A percentile compares a stretch with the other conserved stretches of the same genome.
Conservation (phyloP, 2,329 filamentous ascomycete species). For the Epicoccum sorghinum region DNA sequence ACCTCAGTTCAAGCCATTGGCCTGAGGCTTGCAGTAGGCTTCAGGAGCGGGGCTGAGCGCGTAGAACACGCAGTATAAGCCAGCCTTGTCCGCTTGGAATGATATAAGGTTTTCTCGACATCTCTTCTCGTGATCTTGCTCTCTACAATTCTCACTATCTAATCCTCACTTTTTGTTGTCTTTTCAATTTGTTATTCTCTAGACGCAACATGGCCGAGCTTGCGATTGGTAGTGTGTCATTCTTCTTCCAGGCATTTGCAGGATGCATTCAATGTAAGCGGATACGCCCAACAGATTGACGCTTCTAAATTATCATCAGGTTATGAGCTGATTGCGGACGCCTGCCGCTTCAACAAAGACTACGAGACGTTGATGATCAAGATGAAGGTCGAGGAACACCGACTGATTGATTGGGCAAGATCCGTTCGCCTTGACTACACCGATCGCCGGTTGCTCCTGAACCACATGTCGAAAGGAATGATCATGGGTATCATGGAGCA, state of each 20-base stretch:
- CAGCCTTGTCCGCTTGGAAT: conserved; percentile 20
- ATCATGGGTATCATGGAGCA: conserved; percentile 46
- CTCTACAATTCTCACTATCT: conserved; percentile 1
- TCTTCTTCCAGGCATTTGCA: conserved; percentile 47
- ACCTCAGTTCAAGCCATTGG: conserved; percentile 17
- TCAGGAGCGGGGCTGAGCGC: conserved; percentile 37
- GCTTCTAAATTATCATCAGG: conserved; percentile 22
- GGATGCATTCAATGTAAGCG: conserved; percentile 44
- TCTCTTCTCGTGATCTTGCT: too few species aligned
- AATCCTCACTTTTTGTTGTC: too few species aligned
- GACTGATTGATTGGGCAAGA: conserved; percentile 47
- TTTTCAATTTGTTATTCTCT: too few species aligned
- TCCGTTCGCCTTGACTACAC: conserved; percentile 41
- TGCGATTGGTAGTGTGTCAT: conserved; percentile 35
- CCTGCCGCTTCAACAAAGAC: conserved; percentile 38
- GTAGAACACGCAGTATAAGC: conserved; percentile 9
- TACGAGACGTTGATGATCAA: conserved; percentile 45
- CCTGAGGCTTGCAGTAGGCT: conserved; percentile 26
- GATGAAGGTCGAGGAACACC: conserved; percentile 47
- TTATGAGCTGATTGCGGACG: conserved; percentile 48
- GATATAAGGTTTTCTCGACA: conserved; percentile 15
- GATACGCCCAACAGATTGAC: background rate
- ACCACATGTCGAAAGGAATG: conserved; percentile 40
- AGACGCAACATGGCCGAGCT: conserved; percentile 27
- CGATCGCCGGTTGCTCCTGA: conserved; percentile 41